Conservation (phyloP, 352 stramenopile genomes). For the Poterioochromonas sp. region DNA sequence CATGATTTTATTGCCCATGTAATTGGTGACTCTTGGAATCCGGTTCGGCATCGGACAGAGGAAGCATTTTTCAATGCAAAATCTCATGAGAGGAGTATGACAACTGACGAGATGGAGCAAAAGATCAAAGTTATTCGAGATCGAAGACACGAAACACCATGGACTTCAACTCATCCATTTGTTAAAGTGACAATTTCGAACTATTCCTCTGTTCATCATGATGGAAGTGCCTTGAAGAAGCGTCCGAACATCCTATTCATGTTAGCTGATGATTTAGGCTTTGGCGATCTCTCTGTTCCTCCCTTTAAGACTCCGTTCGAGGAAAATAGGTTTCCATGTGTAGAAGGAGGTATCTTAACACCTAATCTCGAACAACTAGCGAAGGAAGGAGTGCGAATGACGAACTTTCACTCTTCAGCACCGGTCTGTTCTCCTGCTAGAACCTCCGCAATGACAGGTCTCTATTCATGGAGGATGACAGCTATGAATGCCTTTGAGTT, state of each 20-base stretch:
- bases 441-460: slow-evolving; percentile 6
- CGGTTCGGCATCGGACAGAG: not conserved
- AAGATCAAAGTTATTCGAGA: not conserved
- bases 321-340: not conserved
- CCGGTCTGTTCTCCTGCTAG: slow-evolving; percentile 18
- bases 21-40: not conserved
- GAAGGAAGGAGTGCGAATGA: not conserved
- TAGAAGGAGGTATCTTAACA: not conserved
- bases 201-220: not conserved
- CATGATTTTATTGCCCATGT: not conserved
- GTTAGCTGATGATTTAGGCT: slow-evolving; percentile 4
- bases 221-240: not conserved
- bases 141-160: not conserved
- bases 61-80: slow-evolving; percentile 17
- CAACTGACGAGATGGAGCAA: not conserved
- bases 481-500: slow-evolving; percentile 1
- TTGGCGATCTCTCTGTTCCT: not conserved
- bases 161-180: not conserved
- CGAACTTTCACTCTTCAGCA: slow-evolving; percentile 13
- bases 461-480: not conserved
- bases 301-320: not conserved
- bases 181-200: not conserved
- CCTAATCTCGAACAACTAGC: slow-evolving; percentile 19
- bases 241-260: slow-evolving; percentile 12
- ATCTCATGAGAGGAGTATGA: not conserved